A percentile compares a stretch with the other conserved stretches of the same genome.
Conservation (phyloP, 2,329 filamentous ascomycete genomes). For the Colletotrichum sp. region DNA sequence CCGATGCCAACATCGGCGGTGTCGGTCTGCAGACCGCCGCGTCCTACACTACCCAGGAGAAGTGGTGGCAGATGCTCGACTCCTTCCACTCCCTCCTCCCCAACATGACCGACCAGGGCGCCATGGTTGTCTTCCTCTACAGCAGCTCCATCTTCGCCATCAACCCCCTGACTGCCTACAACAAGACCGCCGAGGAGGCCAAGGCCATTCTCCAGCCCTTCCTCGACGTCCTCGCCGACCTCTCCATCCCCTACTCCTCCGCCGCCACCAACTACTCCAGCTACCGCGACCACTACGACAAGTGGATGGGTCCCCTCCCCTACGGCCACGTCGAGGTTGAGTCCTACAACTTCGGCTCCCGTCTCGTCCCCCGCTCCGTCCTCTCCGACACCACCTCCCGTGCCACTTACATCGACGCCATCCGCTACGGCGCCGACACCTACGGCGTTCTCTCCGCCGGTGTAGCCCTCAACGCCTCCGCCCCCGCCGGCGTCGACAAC, state of each 20-base stretch:
- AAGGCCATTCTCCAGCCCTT: conserved; percentile 51
- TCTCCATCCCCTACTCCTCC: conserved; percentile 33
- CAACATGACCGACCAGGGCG: conserved; percentile 52
- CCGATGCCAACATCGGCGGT: conserved; percentile 45
- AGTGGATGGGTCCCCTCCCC: conserved; percentile 45
- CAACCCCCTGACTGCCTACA: conserved; percentile 50
- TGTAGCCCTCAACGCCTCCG: conserved; percentile 24
- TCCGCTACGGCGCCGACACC: conserved; percentile 18
- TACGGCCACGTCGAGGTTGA: conserved; percentile 57
- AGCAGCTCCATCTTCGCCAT: conserved; percentile 52
- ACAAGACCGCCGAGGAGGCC: conserved; percentile 47
- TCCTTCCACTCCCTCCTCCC: conserved; percentile 47
- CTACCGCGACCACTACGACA: conserved; percentile 50
- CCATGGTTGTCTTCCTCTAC: conserved; percentile 54
- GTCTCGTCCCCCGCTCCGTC: conserved; percentile 43
- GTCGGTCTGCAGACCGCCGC: conserved; percentile 39
- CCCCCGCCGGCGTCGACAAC: conserved; percentile 14
- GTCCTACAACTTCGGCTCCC: conserved; percentile 40
- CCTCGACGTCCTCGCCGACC: conserved; percentile 39
- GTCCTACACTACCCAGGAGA: conserved; percentile 31
- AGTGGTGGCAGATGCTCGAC: conserved; percentile 53
- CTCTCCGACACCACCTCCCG: conserved; percentile 35
- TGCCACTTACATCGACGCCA: conserved; percentile 12
- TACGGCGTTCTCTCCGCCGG: conserved; percentile 19
- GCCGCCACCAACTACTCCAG: conserved; percentile 23